Base-by-base conservation (phyloP, 768 basidiomycete genomes). In the Cantharellus anzutake region DNA sequence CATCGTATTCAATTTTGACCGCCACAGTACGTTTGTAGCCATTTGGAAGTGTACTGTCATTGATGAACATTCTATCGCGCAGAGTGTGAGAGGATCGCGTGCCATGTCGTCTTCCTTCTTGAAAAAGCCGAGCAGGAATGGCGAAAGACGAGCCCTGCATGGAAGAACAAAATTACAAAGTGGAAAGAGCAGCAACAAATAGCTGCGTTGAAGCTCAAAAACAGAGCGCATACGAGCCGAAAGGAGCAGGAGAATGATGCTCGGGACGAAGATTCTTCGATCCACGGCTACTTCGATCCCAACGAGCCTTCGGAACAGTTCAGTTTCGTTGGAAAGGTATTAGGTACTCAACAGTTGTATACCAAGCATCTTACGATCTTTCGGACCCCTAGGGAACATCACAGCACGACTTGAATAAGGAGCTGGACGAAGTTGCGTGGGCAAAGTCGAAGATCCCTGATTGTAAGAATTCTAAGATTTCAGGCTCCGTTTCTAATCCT, bases 71-170 rank as follows among this genome's bases (percentile, higher is more conserved):
- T 85, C 64, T 80, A 83, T 63, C 76, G 83, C 20, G 67, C 70
- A 2, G 71, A 72, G 20, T 84, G 82, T 66, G 81, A 83, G 65
- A 63, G 68, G n/a, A 74, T 82, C 71, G 79, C 74, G 0, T 42
- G 65, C 29, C 60, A 61, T 7, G 67, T 85, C 34, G 20, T 71
- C 1, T 14, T 60, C 2, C 65, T 60, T 0, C 72, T 84, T 11
- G 63, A 71, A 59, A 51, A 37, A 0, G 72, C 76, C 3, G 83
- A 86, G 67, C 50, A 61, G 29, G 51, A 67, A 38, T 86, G 82
- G 81, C 73, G 77, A 0, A 60, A 64, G 3, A 67, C 64, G 2
- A 77, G 70, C 61, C 68, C 72, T 0, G 72, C 72, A 56, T 83
- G 80, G 80, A 67, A 72, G 52, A 65, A 65, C 14, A 83, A 78